Evolutionary conservation across 768 basidiomycete species (phyloP).

Genomic region (Phylloporus sp.): DNA sequence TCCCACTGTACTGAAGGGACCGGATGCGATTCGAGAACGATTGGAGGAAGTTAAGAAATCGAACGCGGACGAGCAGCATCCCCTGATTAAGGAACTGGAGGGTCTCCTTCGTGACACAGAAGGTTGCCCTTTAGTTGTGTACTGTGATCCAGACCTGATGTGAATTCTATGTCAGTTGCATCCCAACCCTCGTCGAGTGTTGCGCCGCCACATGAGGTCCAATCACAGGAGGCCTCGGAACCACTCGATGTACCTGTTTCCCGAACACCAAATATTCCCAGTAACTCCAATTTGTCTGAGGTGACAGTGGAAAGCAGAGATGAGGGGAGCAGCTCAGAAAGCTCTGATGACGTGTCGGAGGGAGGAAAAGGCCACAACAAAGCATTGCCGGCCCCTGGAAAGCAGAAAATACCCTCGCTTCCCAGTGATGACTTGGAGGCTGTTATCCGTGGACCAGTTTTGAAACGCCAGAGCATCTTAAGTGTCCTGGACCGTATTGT

Average conservation of each 20-base stretch:
- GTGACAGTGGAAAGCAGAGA: slow-evolving; percentile 34
- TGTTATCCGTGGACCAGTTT: slow-evolving; percentile 40
- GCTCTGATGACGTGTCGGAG: slow-evolving; percentile 25
- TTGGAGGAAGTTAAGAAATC: slow-evolving; percentile 39
- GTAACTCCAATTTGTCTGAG: slow-evolving; percentile 33
- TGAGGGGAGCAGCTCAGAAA: slow-evolving; percentile 41
- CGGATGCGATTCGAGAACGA: slow-evolving; percentile 42
- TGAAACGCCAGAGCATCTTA: slow-evolving; percentile 15
- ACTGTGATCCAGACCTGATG: slow-evolving; percentile 4
- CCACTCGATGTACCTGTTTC: slow-evolving; percentile 2
- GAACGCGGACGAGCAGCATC: slow-evolving; percentile 15
- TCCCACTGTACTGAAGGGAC: slow-evolving; percentile 43
- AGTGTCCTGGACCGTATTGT: slow-evolving; percentile 30
- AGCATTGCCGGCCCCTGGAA: neutral
- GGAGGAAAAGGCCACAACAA: slow-evolving; percentile 13
- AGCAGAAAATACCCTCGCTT: slow-evolving; percentile 2
- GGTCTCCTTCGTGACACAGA: slow-evolving; percentile 29
- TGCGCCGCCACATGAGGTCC: neutral
- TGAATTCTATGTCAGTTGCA: slow-evolving; percentile 4
- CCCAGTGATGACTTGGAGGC: slow-evolving; percentile 34
- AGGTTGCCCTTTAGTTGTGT: slow-evolving; percentile 13
- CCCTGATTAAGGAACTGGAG: slow-evolving; percentile 42
- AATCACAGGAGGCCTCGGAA: neutral
- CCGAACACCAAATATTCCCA: slow-evolving; percentile 23
- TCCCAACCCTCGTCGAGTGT: neutral